Conservation (phyloP, 768 basidiomycete genomes). For the Lactarius hengduanensis region DNA sequence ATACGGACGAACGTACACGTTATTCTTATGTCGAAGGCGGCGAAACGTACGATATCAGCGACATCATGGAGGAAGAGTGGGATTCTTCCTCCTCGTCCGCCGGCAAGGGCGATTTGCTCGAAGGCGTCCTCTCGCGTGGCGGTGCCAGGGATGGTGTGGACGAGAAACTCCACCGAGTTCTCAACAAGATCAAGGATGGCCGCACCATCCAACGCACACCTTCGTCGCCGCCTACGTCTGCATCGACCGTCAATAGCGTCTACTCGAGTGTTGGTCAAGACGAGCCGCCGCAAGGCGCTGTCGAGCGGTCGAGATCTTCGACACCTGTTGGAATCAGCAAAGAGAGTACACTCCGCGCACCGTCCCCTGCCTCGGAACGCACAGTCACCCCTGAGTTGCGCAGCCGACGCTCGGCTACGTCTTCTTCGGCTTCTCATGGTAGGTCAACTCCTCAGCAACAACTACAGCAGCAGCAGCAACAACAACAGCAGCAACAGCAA, state of each 20-base stretch:
- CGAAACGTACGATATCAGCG: constrained; percentile 89
- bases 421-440: constrained; percentile 18
- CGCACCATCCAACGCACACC: constrained; percentile 40
- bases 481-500: neutral
- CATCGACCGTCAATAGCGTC: constrained; percentile 32
- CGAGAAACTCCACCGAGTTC: constrained; percentile 71
- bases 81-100: constrained; percentile 40
- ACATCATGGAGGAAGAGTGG: constrained; percentile 90
- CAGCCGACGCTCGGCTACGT: constrained; percentile 16
- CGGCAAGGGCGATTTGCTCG: constrained; percentile 60
- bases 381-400: constrained; percentile 32
- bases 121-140: constrained; percentile 57
- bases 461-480: neutral
- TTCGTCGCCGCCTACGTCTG: constrained; percentile 30
- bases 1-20: constrained; percentile 69
- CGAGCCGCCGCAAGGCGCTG: constrained; percentile 32
- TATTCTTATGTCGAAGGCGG: constrained; percentile 97
- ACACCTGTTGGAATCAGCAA: constrained; percentile 25
- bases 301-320: constrained; percentile 30
- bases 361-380: constrained; percentile 34
- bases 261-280: constrained; percentile 61
- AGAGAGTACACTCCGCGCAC: constrained; percentile 29
- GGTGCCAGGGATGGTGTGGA: constrained; percentile 53
- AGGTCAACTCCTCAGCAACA: constrained; percentile 19
- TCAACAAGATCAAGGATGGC: constrained; percentile 71